A percentile compares a stretch with the other conserved stretches of the same genome.
Conservation (phyloP, 768 basidiomycete genomes). For the Dendrothele bispora region DNA sequence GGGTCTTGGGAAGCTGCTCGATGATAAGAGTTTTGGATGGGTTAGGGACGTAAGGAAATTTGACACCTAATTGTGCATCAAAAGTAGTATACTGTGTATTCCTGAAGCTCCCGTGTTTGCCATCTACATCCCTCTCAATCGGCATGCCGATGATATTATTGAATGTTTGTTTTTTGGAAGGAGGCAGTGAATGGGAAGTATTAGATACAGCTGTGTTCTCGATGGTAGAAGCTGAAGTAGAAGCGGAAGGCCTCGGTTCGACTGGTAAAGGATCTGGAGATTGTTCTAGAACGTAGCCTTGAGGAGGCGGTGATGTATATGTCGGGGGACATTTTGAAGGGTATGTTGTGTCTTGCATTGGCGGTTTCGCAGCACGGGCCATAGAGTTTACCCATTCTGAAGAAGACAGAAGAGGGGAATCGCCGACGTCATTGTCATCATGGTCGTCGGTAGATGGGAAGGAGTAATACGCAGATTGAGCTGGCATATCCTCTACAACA, state of each 20-base stretch:
- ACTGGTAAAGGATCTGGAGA: neutral
- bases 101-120: conserved; percentile 48
- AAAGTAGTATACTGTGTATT: conserved; percentile 20
- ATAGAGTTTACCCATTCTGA: conserved; percentile 42
- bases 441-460: no score
- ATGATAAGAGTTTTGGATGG: conserved; percentile 54
- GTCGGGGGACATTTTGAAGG: conserved; percentile 3
- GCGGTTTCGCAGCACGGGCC: conserved; percentile 27
- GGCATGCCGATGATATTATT: conserved; percentile 42
- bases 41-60: conserved; percentile 38
- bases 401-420: conserved; percentile 5
- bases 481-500: no score
- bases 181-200: conserved; percentile 10
- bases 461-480: no score
- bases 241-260: neutral
- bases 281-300: conserved; percentile 10
- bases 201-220: conserved; percentile 4
- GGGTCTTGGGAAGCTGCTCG: conserved; percentile 52
- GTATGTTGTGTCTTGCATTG: conserved; percentile 1
- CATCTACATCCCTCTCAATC: conserved; percentile 42
- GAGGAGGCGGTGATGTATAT: conserved; percentile 9
- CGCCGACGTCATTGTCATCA: no score
- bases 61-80: conserved; percentile 12
- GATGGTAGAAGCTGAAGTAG: conserved; percentile 13
- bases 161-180: conserved; percentile 8